phyloP scores from a whole-genome alignment of 1,139 yeast genomes.

The Geotrichum klebahnii region DNA sequence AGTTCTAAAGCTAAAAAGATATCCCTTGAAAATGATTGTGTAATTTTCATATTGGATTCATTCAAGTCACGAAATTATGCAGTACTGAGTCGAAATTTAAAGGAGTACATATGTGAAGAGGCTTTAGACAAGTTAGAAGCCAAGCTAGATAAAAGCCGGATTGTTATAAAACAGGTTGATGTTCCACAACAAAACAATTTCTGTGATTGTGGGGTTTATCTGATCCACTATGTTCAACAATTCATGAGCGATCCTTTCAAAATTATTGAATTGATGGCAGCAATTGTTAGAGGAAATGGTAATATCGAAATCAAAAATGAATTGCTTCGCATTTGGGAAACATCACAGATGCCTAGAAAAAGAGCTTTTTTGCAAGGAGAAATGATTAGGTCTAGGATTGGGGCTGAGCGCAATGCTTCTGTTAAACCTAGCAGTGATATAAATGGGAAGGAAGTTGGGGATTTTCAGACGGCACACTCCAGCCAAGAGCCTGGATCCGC shows the following conservation, averaged over 20 bases:
- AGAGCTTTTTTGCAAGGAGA: constrained; percentile 7
- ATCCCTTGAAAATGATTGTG: constrained; percentile 26
- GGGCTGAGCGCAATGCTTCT: background rate
- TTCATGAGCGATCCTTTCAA: constrained; percentile 53
- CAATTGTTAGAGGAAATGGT: background rate
- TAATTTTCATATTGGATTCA: constrained; percentile 75
- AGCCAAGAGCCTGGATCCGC: background rate
- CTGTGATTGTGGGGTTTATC: constrained; percentile 94
- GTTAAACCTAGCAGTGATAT: background rate
- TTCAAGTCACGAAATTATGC: constrained; percentile 35
- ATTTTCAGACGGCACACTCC: background rate
- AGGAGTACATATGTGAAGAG: constrained; percentile 61
- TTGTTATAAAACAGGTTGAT: constrained; percentile 46
- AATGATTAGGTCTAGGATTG: constrained; percentile 1
- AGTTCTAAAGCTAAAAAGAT: background rate
- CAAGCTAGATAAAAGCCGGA: constrained; percentile 45
- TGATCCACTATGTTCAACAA: constrained; percentile 68
- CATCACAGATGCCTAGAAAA: constrained; percentile 16
- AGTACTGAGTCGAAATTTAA: constrained; percentile 49
- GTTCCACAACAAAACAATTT: constrained; percentile 86
- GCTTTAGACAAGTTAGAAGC: constrained; percentile 61
- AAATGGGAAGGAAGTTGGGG: background rate
- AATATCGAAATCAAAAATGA: constrained; percentile 4
- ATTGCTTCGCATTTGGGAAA: constrained; percentile 25
- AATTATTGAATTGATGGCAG: constrained; percentile 52